These are phyloP conservation scores for Botrytis elliptica DNA, from an alignment of 2,329 filamentous ascomycete genomes.

Conservation along the genomic window DNA sequence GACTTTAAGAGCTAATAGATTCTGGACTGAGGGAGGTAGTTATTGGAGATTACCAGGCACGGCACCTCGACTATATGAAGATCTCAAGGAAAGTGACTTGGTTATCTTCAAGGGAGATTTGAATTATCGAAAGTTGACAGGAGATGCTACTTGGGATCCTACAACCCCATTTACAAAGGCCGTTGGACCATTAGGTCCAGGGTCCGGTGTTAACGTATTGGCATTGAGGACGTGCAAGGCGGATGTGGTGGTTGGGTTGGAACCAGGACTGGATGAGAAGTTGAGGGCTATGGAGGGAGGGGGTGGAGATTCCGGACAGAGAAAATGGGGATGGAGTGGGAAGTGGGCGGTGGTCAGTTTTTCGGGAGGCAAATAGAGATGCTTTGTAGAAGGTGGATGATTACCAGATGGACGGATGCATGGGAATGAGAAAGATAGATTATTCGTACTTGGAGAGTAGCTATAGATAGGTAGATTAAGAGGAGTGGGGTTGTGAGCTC, in stretches of 20 bases:
- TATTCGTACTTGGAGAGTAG: not conserved
- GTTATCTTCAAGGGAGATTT: constrained; percentile 97
- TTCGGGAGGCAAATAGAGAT: constrained; percentile 60
- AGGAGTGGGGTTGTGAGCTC: not conserved
- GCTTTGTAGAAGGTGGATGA: not conserved
- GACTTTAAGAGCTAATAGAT: constrained; percentile 76
- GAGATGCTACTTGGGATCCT: constrained; percentile 81
- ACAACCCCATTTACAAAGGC: constrained; percentile 83
- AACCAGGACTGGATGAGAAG: constrained; percentile 77
- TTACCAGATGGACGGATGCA: not conserved
- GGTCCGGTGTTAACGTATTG: constrained; percentile 79
- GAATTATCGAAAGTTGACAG: constrained; percentile 91
- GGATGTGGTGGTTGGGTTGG: constrained; percentile 89
- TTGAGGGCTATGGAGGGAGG: constrained; percentile 66
- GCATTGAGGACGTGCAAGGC: constrained; percentile 94
- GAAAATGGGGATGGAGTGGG: constrained; percentile 93
- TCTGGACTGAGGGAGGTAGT: constrained; percentile 87
- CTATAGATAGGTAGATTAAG: not conserved
- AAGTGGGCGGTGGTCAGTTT: constrained; percentile 97
- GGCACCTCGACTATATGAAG: constrained; percentile 67
- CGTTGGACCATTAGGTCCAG: constrained; percentile 79
- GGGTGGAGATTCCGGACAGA: constrained; percentile 60
- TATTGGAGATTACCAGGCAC: constrained; percentile 81
- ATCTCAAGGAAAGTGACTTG: constrained; percentile 79
- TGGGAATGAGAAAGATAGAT: not conserved